These are phyloP conservation scores for Nakazawaea pomicola DNA, from an alignment of 805 yeast genomes.

Conservation along the genomic window DNA sequence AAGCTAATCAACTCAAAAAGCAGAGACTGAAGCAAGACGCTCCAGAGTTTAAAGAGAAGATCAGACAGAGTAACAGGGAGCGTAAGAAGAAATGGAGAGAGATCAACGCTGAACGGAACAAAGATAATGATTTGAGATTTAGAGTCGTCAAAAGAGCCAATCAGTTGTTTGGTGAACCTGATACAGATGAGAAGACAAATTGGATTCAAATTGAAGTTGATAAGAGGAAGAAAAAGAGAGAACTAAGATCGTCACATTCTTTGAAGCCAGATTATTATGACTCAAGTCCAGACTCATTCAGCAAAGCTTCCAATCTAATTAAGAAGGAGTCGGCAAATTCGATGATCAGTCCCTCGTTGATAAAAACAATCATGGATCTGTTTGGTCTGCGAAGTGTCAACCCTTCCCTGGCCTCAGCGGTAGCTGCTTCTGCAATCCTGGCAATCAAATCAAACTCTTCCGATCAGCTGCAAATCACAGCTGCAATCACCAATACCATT, in stretches of 20 bases:
- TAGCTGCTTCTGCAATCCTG: conserved; percentile 34
- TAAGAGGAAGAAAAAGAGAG: conserved; percentile 56
- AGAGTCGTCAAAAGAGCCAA: conserved; percentile 73
- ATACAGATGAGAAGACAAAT: conserved; percentile 41
- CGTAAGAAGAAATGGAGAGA: conserved; percentile 84
- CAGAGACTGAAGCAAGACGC: conserved; percentile 3
- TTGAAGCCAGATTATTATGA: conserved; percentile 13
- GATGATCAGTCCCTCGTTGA: conserved; percentile 12
- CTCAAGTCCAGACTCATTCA: too few species aligned
- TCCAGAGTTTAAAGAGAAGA: conserved; percentile 45
- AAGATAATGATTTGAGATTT: conserved; percentile 81
- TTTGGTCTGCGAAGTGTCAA: conserved; percentile 5
- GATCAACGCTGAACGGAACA: conserved; percentile 71
- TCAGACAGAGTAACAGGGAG: conserved; percentile 65
- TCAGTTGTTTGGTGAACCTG: conserved; percentile 56
- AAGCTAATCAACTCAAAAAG: neutral
- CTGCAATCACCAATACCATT: conserved; percentile 24
- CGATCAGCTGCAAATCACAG: conserved; percentile 17
- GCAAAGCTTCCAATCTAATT: too few species aligned
- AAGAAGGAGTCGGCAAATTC: conserved; percentile 5
- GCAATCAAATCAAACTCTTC: conserved; percentile 19
- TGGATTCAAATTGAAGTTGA: conserved; percentile 79
- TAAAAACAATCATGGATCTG: conserved; percentile 2
- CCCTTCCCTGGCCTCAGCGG: conserved; percentile 16
- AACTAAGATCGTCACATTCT: conserved; percentile 35